These are phyloP conservation scores for Drechmeria coniospora DNA, from an alignment of 2,329 filamentous ascomycete genomes.

Conservation along the genomic window DNA sequence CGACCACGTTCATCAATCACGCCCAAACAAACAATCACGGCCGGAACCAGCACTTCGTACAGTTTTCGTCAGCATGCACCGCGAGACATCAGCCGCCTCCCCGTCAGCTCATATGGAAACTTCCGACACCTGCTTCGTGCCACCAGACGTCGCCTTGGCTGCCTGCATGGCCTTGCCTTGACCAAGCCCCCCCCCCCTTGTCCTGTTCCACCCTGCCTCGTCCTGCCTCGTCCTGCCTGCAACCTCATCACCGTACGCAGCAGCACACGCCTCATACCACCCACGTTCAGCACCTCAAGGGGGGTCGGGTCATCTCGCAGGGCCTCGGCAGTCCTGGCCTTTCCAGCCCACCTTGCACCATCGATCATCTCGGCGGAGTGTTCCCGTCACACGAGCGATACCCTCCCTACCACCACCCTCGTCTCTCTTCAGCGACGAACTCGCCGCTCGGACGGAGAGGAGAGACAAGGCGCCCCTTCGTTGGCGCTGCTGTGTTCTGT, in stretches of 20 bases:
- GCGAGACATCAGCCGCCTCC: neutral
- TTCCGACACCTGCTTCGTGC: too few species aligned
- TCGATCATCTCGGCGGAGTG: neutral
- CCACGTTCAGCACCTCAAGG: too few species aligned
- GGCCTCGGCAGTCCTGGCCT: neutral
- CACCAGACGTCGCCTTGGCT: too few species aligned
- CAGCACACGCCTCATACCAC: too few species aligned
- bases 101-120: neutral
- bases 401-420: slow-evolving; percentile 9
- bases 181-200: too few species aligned
- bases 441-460: slow-evolving; percentile 3
- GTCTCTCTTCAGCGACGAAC: slow-evolving; percentile 7
- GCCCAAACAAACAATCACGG: too few species aligned
- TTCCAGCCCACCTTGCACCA: too few species aligned
- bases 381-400: slow-evolving; percentile 11
- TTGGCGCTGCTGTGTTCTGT: slow-evolving; percentile 2
- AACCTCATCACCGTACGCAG: neutral
- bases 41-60: too few species aligned
- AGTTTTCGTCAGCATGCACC: too few species aligned
- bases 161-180: neutral
- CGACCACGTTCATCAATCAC: too few species aligned
- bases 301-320: neutral
- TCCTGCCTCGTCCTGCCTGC: too few species aligned
- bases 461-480: slow-evolving; percentile 1
- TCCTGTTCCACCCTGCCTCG: too few species aligned